Percentiles rank a stretch among this genome's conserved stretches.
Conservation (phyloP, 208 protist species). For the Acanthamoeba castellanii region DNA sequence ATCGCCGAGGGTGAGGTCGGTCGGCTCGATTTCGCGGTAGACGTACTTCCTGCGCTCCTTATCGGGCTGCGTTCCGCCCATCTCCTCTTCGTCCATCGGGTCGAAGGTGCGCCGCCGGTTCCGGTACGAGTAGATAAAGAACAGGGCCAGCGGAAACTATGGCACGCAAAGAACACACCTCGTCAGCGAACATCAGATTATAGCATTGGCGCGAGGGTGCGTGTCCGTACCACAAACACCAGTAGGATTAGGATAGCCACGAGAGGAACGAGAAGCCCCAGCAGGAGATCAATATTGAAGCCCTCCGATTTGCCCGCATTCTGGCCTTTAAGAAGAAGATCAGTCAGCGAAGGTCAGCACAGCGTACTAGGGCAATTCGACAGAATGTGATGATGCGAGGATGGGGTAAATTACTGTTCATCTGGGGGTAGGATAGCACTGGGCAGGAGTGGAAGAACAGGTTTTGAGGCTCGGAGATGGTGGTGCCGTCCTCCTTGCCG, state of each 20-base stretch:
- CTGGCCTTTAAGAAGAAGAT: neutral
- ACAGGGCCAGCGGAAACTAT: neutral
- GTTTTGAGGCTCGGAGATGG: conserved; percentile 31
- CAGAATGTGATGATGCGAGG: no score
- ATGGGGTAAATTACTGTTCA: neutral
- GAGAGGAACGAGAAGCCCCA: conserved; percentile 5
- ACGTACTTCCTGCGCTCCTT: neutral
- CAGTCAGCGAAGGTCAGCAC: neutral
- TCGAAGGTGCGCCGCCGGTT: conserved; percentile 16
- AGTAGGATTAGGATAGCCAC: neutral
- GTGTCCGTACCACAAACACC: neutral
- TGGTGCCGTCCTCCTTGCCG: neutral
- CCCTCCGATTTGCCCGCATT: neutral
- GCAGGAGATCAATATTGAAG: conserved; percentile 9
- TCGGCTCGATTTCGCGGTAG: conserved; percentile 31
- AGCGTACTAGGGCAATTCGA: neutral
- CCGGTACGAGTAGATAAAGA: neutral
- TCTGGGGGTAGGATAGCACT: neutral
- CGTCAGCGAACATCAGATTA: neutral
- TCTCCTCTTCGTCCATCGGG: conserved; percentile 36
- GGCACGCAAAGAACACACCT: neutral
- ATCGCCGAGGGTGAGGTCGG: conserved; percentile 15
- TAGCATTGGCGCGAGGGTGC: neutral
- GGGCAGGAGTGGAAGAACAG: conserved; percentile 35
- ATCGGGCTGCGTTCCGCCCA: neutral